Conservation (phyloP, 441 rosid species). For the Syzygium syzygioides region DNA sequence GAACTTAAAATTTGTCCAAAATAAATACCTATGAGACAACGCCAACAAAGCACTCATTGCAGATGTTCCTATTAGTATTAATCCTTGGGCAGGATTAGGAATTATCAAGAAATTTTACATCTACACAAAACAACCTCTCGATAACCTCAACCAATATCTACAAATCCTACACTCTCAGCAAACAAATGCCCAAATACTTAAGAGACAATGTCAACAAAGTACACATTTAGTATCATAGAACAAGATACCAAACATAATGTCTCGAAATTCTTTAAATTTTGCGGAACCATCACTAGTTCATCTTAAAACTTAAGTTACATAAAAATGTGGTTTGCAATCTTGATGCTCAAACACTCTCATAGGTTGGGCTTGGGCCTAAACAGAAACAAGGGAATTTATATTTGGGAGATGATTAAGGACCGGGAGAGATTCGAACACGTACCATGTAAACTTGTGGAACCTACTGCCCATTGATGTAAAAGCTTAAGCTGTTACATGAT, state of each 20-base stretch:
- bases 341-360: not conserved
- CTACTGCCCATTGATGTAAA: not conserved
- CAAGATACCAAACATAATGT: not conserved
- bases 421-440: not conserved
- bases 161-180: not conserved
- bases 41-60: not conserved
- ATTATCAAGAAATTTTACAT: not conserved
- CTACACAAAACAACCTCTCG: not conserved
- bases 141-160: not conserved
- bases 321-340: not conserved
- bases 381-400: not conserved
- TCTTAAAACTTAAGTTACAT: not conserved
- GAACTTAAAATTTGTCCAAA: not conserved
- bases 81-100: not conserved
- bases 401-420: not conserved
- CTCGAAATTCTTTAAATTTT: not conserved
- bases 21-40: not conserved
- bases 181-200: not conserved
- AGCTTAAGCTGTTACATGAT: not conserved
- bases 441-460: not conserved
- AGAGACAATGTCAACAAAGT: not conserved
- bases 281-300: not conserved
- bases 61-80: not conserved
- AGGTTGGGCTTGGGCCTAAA: not conserved
- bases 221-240: not conserved